Evolutionary conservation across 371 early-diverging fungal genomes (phyloP).

Genomic region (Mortierella sp.): DNA sequence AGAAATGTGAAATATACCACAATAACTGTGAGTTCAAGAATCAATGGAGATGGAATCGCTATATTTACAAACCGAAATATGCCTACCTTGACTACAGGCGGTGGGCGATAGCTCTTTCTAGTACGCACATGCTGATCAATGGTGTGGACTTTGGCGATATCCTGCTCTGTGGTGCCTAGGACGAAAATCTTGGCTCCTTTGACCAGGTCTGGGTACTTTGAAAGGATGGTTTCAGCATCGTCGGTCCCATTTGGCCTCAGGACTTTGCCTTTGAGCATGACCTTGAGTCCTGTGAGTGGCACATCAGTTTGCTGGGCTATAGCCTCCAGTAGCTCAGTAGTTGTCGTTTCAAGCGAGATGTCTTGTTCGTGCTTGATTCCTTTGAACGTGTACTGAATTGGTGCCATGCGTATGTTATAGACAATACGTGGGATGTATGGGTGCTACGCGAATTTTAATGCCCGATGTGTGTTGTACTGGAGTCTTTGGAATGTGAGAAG

Average conservation of each 20-base stretch:
- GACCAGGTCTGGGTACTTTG: slow-evolving; percentile 18
- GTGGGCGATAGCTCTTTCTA: slow-evolving; percentile 34
- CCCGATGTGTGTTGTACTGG: no score
- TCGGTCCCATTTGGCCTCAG: slow-evolving; percentile 44
- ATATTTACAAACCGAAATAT: neutral
- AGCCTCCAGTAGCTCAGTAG: slow-evolving; percentile 53
- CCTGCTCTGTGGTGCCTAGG: slow-evolving; percentile 62
- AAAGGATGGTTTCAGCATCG: slow-evolving; percentile 5
- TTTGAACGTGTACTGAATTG: slow-evolving; percentile 61
- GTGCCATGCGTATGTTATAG: no score
- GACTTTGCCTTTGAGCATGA: slow-evolving; percentile 64
- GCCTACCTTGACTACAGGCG: slow-evolving; percentile 21
- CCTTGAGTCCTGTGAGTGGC: slow-evolving; percentile 58
- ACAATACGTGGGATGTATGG: slow-evolving; percentile 22
- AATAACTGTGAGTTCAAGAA: neutral
- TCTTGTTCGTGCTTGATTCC: slow-evolving; percentile 45
- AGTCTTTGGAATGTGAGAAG: neutral
- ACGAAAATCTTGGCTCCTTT: slow-evolving; percentile 62
- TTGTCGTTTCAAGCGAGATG: slow-evolving; percentile 44
- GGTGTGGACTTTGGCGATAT: slow-evolving; percentile 58
- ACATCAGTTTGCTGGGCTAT: slow-evolving; percentile 57
- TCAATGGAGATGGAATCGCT: neutral
- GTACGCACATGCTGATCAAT: slow-evolving; percentile 56
- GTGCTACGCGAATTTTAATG: no score
- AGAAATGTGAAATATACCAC: neutral